These are phyloP conservation scores for Cryoendolithus antarcticus DNA, from an alignment of 2,329 filamentous ascomycete genomes.

Conservation along the genomic window DNA sequence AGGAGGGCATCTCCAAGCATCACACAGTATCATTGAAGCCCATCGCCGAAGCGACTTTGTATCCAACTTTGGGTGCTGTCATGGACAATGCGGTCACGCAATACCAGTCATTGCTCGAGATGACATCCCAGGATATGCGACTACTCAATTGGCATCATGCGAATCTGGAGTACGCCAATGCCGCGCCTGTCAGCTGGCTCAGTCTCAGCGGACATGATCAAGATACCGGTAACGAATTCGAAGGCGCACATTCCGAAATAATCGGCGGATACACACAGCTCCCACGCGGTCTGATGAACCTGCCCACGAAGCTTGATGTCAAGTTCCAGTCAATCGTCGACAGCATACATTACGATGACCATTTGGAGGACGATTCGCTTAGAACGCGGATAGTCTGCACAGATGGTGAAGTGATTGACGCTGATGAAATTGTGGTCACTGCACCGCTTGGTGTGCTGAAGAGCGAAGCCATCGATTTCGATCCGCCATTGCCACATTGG, in stretches of 20 bases:
- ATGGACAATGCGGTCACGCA: constrained; percentile 85
- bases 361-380: constrained; percentile 21
- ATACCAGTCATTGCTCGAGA: constrained; percentile 69
- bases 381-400: constrained; percentile 59
- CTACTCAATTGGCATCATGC: constrained; percentile 97
- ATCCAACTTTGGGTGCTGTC: constrained; percentile 74
- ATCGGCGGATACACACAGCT: constrained; percentile 89
- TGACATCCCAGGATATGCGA: constrained; percentile 76
- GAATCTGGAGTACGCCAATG: constrained; percentile 95
- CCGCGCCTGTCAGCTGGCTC: constrained; percentile 71
- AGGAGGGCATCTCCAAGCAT: constrained; percentile 45
- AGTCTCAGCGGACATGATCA: constrained; percentile 93
- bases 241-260: constrained; percentile 86
- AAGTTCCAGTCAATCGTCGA: constrained; percentile 61
- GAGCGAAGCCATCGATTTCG: constrained; percentile 66
- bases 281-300: constrained; percentile 70
- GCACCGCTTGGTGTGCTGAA: constrained; percentile 87
- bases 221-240: constrained; percentile 94
- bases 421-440: constrained; percentile 85
- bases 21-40: constrained; percentile 51
- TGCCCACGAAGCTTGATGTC: constrained; percentile 65
- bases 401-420: constrained; percentile 62
- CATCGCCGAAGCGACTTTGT: constrained; percentile 46
- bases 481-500: constrained; percentile 80
- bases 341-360: constrained; percentile 50